A percentile compares a stretch with the other conserved stretches of the same genome.
Conservation (phyloP, 495 filamentous ascomycete species). For the Xeromyces bisporus region DNA sequence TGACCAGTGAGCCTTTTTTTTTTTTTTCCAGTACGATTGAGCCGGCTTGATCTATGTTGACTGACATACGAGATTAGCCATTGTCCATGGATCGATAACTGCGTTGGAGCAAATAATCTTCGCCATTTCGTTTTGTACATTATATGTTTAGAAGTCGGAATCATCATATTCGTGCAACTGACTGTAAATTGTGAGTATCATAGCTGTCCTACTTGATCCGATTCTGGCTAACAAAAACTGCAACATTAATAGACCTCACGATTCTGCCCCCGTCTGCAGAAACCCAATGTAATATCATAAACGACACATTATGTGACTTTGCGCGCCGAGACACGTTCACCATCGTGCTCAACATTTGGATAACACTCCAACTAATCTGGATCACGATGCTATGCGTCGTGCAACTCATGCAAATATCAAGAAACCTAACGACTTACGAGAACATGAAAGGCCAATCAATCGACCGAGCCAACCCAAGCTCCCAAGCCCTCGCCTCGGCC, state of each 20-base stretch:
- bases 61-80: conserved; percentile 55
- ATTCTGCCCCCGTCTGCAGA: conserved; percentile 28
- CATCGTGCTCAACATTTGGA: conserved; percentile 61
- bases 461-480: conserved; percentile 34
- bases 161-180: conserved; percentile 43
- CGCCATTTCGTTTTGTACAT: conserved; percentile 90
- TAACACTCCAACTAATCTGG: conserved; percentile 71
- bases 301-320: conserved; percentile 51
- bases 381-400: conserved; percentile 89
- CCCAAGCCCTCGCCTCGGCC: conserved; percentile 56
- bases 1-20: conserved; percentile 58
- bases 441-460: conserved; percentile 61
- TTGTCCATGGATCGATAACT: conserved; percentile 96
- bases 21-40: background rate
- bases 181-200: conserved; percentile 36
- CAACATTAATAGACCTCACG: conserved; percentile 35
- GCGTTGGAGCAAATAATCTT: conserved; percentile 84
- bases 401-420: conserved; percentile 76
- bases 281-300: conserved; percentile 58
- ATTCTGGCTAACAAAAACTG: too few relatives aligned
- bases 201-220: too few relatives aligned
- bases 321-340: conserved; percentile 72
- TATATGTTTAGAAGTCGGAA: conserved; percentile 54
- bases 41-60: too few relatives aligned
- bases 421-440: conserved; percentile 89